Evolutionary conservation across 495 filamentous ascomycete genomes (phyloP), one percentile per base, ranked within the genome.

Genomic region (Hypoxylon intermedium): DNA sequence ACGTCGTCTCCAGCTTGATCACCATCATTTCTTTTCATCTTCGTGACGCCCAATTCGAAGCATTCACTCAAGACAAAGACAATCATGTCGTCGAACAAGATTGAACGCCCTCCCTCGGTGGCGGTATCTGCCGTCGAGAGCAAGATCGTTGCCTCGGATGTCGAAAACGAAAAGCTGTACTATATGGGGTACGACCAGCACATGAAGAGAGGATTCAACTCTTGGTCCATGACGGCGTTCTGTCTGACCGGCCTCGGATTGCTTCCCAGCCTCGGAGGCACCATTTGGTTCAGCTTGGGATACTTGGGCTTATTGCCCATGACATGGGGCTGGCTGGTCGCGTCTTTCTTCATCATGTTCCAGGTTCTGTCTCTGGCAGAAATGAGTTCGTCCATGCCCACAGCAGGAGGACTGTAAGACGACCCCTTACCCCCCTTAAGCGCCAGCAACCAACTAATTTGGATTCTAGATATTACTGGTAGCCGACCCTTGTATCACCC

Each of bases 161-260:
- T 11, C 9, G 45, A 48, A 13, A 31, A 48, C 23, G 45, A 48
- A 12, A 31, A 26, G 20, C 24, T 48, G 45, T 26, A 26, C n/a
- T 28, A 28, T 19, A 48, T 48, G 45, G 45, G 45, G 6, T 48
- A 48, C 24, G 45, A 48, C n/a, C 45, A 48, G 45, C 45, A 48
- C 24, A 48, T 48, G 45, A 48, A 48, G 45, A 48, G 45, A 48
- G 45, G 45, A 9, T 48, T 48, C 45, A 48, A 30, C 45, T 48
- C 33, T 24, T 48, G 45, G 45, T 48, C 45, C 24, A 48, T 48
- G 45, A 48, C 45, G 21, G 45, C 45, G n/a, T 48, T 48, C 24
- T 48, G 45, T 33, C 9, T 48, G n/a, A 48, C 45, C 18, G 45
- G 45, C 6, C 24, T 48, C 16, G 45, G 45, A 19, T 16, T 48